Evolutionary conservation across 2,329 filamentous ascomycete species (phyloP).

Genomic region (Chaetomiaceae sp.): DNA sequence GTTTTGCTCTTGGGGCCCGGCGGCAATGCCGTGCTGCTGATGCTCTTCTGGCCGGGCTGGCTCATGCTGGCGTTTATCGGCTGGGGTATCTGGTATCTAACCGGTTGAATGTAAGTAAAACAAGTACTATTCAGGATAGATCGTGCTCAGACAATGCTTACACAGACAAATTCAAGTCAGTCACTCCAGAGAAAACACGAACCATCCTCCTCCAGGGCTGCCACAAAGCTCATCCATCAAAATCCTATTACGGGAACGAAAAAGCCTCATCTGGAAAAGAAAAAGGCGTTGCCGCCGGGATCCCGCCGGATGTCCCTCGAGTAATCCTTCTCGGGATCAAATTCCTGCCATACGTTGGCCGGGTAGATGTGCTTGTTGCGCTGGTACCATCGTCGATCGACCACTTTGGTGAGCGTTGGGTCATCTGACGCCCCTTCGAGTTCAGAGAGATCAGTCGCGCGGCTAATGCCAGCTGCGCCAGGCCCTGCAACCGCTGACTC

Average conservation of each 20-base stretch:
- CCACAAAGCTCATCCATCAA: background rate
- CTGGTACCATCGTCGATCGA: slow-evolving; percentile 95
- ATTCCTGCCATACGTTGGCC: slow-evolving; percentile 92
- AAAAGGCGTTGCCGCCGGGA: slow-evolving; percentile 86
- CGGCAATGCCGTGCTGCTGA: slow-evolving; percentile 44
- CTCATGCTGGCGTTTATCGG: slow-evolving; percentile 39
- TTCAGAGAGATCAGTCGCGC: slow-evolving; percentile 47
- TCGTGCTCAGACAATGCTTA: slow-evolving; percentile 15
- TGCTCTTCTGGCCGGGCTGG: slow-evolving; percentile 58
- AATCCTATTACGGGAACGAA: background rate
- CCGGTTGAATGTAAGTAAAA: slow-evolving; percentile 32
- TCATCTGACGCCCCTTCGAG: slow-evolving; percentile 77
- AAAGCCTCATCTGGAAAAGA: slow-evolving; percentile 56
- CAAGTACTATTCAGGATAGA: background rate
- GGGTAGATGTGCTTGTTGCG: slow-evolving; percentile 98
- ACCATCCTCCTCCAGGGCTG: background rate
- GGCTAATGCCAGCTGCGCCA: slow-evolving; percentile 35
- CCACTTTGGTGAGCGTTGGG: slow-evolving; percentile 80
- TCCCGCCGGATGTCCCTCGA: slow-evolving; percentile 73
- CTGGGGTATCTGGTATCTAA: slow-evolving; percentile 33
- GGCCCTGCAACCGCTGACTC: slow-evolving; percentile 11
- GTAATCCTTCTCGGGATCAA: slow-evolving; percentile 86
- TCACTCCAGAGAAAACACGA: background rate
- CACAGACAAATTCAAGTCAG: background rate
- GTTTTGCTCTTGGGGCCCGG: slow-evolving; percentile 47